Conservation (phyloP, 805 yeast species). For the Saccharomycopsis fermentans region DNA sequence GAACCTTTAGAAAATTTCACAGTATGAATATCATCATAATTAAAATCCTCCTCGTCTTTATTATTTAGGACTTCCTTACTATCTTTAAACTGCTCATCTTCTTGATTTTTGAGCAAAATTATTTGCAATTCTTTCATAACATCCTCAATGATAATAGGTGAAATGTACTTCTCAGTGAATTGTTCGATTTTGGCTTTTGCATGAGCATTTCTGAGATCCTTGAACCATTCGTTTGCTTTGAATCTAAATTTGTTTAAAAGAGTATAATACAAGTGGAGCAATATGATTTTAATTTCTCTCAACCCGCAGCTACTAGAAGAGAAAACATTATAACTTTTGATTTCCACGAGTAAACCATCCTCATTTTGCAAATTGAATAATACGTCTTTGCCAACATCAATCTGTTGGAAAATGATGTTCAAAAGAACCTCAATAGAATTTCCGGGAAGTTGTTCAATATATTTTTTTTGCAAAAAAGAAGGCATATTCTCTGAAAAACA, state of each 20-base stretch:
- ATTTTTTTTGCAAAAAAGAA: slow-evolving; percentile 50
- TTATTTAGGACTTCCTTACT: background rate
- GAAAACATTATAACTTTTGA: slow-evolving; percentile 17
- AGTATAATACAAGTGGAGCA: slow-evolving; percentile 42
- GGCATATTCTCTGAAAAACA: slow-evolving; percentile 59
- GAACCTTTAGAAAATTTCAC: slow-evolving; percentile 51
- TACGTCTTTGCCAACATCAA: slow-evolving; percentile 29
- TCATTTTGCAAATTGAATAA: slow-evolving; percentile 19
- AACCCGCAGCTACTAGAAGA: background rate
- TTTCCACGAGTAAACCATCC: background rate
- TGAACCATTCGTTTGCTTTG: slow-evolving; percentile 57
- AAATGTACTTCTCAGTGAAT: slow-evolving; percentile 49
- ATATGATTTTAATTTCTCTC: slow-evolving; percentile 24
- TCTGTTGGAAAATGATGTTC: slow-evolving; percentile 42
- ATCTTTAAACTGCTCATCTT: slow-evolving; percentile 10
- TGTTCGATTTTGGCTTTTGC: slow-evolving; percentile 49
- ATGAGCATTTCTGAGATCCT: slow-evolving; percentile 57
- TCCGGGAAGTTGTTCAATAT: slow-evolving; percentile 41
- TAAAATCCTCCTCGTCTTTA: slow-evolving; percentile 1
- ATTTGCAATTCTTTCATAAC: slow-evolving; percentile 44
- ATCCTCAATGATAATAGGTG: slow-evolving; percentile 50
- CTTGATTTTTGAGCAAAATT: slow-evolving; percentile 27
- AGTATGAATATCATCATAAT: slow-evolving; percentile 36
- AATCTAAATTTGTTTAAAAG: slow-evolving; percentile 45
- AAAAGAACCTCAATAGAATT: slow-evolving; percentile 41